Conservation (phyloP, 192 early-diverging fungal genomes). For the Chytriomyces hyalinus region DNA sequence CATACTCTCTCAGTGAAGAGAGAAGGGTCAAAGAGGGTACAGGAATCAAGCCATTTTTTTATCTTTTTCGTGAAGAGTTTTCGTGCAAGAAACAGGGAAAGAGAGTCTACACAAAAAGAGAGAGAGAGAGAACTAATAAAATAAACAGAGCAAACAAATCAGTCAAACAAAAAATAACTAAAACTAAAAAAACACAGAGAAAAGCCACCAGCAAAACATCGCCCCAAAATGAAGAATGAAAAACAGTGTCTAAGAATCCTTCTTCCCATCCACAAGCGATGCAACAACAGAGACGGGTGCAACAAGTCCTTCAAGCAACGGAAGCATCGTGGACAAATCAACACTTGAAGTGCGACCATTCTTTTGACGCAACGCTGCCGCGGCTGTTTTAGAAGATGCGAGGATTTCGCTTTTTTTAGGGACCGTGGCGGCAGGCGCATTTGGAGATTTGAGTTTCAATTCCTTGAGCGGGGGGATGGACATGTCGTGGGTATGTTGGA, state of each 20-base stretch:
- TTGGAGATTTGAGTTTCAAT: not conserved
- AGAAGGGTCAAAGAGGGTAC: too few relatives aligned
- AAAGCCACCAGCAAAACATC: too few relatives aligned
- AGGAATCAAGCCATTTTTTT: too few relatives aligned
- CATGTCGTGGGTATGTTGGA: constrained; percentile 1
- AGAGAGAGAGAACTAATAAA: not conserved
- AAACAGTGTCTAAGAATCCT: not conserved
- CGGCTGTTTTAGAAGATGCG: not conserved
- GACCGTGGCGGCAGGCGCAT: not conserved
- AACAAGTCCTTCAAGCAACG: not conserved
- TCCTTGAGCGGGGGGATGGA: not conserved
- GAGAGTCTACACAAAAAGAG: not conserved
- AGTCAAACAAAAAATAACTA: too few relatives aligned
- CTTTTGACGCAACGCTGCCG: not conserved
- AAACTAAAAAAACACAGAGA: too few relatives aligned
- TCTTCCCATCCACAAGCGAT: not conserved
- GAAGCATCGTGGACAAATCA: not conserved
- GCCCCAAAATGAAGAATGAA: not conserved
- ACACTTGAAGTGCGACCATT: not conserved
- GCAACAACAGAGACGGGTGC: not conserved
- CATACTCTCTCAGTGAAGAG: too few relatives aligned
- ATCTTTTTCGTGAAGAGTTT: too few relatives aligned
- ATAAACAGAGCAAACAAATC: not conserved
- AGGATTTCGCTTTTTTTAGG: not conserved
- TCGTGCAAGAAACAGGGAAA: too few relatives aligned